Evolutionary conservation across 371 early-diverging fungal species (phyloP), one percentile per base, ranked within the genome.

Genomic region (Mortierella sp.): DNA sequence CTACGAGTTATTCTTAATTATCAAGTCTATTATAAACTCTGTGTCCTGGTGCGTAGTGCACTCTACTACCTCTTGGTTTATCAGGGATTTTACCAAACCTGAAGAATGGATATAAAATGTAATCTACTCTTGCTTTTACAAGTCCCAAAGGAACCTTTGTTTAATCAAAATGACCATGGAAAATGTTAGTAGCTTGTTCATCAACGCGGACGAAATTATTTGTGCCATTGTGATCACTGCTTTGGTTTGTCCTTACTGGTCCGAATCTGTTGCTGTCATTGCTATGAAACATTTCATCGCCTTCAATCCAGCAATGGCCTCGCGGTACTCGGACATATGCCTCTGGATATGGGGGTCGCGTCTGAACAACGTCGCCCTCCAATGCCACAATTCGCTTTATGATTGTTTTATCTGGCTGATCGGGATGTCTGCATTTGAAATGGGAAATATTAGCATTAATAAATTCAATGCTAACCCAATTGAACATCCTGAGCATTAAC

Each of bases 251-350:
- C 51, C 78, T 88, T 88, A 92, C 91, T 0, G 96, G 93, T 62
- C 97, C 97, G 85, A 93, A 96, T 4, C 86, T 71, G 81, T 95
- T 96, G 75, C 95, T 94, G 70, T 97, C 97, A 64, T 85, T 87
- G 63, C 95, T 95, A 79, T 93, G 93, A 75, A 92, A 94, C 40
- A 89, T 86, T 76, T 96, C 96, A 75, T 97, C 97, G 26, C 94
- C 93, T 84, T 97, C 97, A 54, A 96, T 88, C 97, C 97, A 97
- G 75, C 93, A 93, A 78, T 96, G 93, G 2, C 97, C 97, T 77
- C 84, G 85, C 31, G 97, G 97, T 10, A 97, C 85, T 62, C 86
- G 78, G 1, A 95, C 88, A 63, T 83, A 66, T 28, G 81, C 60
- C 13, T 81, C 78, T 43, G 81, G 72, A 45, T 76, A 75, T 5